Conservation (phyloP, 768 basidiomycete species). For the Mycena haematopus region DNA sequence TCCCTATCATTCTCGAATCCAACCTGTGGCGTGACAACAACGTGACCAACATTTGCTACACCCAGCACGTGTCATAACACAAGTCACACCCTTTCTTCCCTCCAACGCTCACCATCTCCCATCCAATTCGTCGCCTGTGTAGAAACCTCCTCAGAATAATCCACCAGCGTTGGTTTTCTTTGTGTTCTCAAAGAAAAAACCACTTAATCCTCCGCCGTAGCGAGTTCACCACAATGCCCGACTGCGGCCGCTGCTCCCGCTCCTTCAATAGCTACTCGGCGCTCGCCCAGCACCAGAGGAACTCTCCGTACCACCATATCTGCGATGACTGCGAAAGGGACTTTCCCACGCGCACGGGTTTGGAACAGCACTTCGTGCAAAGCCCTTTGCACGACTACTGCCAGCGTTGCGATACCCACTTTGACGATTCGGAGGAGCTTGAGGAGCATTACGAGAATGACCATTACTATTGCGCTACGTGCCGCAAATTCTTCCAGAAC, state of each 20-base stretch:
- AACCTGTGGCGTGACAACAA: too few species aligned
- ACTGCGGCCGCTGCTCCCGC: slow-evolving; percentile 48
- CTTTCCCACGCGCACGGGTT: slow-evolving; percentile 45
- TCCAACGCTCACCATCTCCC: too few species aligned
- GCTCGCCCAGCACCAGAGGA: slow-evolving; percentile 41
- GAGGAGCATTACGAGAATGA: slow-evolving; percentile 45
- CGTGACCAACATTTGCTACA: too few species aligned
- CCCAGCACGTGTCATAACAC: too few species aligned
- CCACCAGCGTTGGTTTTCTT: too few species aligned
- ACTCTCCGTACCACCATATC: slow-evolving; percentile 48
- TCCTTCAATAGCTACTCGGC: slow-evolving; percentile 38
- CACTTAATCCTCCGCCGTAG: too few species aligned
- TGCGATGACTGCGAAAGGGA: slow-evolving; percentile 56
- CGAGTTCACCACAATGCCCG: slow-evolving; percentile 34
- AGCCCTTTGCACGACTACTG: slow-evolving; percentile 60
- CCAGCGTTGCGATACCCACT: slow-evolving; percentile 54
- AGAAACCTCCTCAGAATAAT: too few species aligned
- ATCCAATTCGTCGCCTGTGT: too few species aligned
- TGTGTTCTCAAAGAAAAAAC: too few species aligned
- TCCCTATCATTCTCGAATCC: too few species aligned
- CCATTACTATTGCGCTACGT: slow-evolving; percentile 52
- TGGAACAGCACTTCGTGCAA: slow-evolving; percentile 59
- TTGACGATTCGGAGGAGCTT: slow-evolving; percentile 40
- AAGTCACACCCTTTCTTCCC: too few species aligned
- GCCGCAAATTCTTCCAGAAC: slow-evolving; percentile 49